Evolutionary conservation across 2,329 filamentous ascomycete species (phyloP), one percentile per base, ranked within the genome.

Genomic region (Verticillium tricorpus): DNA sequence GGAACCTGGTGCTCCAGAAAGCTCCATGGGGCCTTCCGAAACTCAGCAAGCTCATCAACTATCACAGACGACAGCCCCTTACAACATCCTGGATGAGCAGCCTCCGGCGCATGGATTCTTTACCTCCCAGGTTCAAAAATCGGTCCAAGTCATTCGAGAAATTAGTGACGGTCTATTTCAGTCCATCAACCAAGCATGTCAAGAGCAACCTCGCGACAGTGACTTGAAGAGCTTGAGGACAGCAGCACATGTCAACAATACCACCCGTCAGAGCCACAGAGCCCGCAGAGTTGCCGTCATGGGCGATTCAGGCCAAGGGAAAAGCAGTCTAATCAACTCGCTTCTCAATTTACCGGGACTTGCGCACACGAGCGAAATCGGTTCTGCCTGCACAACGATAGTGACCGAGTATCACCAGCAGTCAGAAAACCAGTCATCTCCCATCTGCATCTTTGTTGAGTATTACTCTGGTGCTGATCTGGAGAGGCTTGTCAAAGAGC

Each of bases 241-340:
- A 12, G 6, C 3, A 2, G 37, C 37, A 7, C 6, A 2, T 7
- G 3, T 17, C 28, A 3, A n/a, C 12, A 5, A 17, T 40, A 17
- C 7, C 35, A 15, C 5, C 11, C 3, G 37, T 9, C 34, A n/a
- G 37, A n/a, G 6, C 15, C 5, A 2, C 37, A 40, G 15, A 17
- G 17, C 6, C 12, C 37, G 37, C 14, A 40, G 14, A 15, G 19
- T 66, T 17, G 34, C 45, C 32, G 55, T 67, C 12, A 22, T 67
- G 28, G 64, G 65, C 37, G 64, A 66, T 45, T 67, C 65, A 8
- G 65, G 64, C 39, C 57, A 69, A 70, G 71, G 71, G 55, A 70
- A 68, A 65, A 75, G 73, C 58, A 73, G 68, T 61, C 63, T 75
- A 4, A 74, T 75, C 15, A 76, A 75, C 59, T 73, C 72, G n/a